These are phyloP conservation scores for Ganoderma resinaceum DNA, from an alignment of 1,284 basidiomycete genomes.

Conservation along the genomic window DNA sequence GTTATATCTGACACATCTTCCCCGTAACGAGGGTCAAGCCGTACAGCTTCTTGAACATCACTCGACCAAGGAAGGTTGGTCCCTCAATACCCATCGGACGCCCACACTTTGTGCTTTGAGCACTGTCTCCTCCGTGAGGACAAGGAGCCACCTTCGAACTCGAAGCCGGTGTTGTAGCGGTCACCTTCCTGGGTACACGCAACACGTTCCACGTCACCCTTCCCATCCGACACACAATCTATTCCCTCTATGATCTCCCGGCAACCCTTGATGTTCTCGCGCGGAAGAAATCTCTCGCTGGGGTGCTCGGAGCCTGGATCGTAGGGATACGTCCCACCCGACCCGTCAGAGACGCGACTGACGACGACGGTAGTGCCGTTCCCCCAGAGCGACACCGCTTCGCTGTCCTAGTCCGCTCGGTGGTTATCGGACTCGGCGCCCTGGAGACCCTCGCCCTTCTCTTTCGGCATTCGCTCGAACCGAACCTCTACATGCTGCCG, in stretches of 20 bases:
- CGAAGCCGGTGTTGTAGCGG: not conserved
- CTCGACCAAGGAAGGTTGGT: not conserved
- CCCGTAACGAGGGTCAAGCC: not conserved
- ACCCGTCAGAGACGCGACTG: not conserved
- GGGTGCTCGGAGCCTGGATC: not conserved
- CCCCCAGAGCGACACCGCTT: not conserved
- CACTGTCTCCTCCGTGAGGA: not conserved
- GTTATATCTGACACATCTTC: not conserved
- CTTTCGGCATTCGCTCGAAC: conserved; percentile 6
- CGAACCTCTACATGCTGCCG: conserved; percentile 12
- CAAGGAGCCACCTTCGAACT: not conserved
- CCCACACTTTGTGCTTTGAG: not conserved
- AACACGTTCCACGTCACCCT: not conserved
- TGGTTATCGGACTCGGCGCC: not conserved
- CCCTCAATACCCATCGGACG: not conserved
- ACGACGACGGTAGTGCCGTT: not conserved
- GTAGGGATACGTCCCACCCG: not conserved
- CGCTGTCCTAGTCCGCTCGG: not conserved
- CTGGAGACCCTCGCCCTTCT: conserved; percentile 4
- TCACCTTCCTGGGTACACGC: not conserved
- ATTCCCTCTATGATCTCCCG: conserved; percentile 1
- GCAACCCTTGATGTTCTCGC: not conserved
- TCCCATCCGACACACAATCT: conserved; percentile 1
- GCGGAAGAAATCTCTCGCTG: not conserved
- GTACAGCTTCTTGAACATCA: not conserved